Percentiles rank a stretch among this genome's conserved stretches.
Conservation (phyloP, 1,284 basidiomycete species). For the Coniophora puteana region DNA sequence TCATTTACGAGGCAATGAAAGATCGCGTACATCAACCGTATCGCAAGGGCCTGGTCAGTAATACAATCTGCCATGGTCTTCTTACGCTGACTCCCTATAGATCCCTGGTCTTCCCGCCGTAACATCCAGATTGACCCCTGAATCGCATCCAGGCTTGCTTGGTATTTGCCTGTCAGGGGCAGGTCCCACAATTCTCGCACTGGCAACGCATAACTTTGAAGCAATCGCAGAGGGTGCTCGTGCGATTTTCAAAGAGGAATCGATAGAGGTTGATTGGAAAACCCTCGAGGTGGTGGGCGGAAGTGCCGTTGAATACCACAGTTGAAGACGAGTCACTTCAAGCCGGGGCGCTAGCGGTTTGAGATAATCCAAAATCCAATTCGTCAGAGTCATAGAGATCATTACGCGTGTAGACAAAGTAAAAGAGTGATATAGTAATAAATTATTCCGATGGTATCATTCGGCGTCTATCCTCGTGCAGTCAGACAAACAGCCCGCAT, state of each 20-base stretch:
- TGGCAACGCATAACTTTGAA: conserved; percentile 87
- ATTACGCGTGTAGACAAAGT: neutral
- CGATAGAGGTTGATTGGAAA: conserved; percentile 83
- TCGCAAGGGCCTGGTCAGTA: conserved; percentile 75
- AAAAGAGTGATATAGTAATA: too few relatives aligned
- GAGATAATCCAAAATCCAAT: neutral
- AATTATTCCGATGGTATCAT: conserved; percentile 4
- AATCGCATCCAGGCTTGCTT: conserved; percentile 87
- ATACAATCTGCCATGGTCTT: conserved; percentile 2
- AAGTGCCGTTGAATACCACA: conserved; percentile 26
- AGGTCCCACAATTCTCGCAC: conserved; percentile 94
- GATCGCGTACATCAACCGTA: conserved; percentile 98
- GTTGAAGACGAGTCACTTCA: too few relatives aligned
- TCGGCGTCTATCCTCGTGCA: conserved; percentile 48
- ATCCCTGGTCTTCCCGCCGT: conserved; percentile 95
- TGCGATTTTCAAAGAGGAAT: conserved; percentile 66
- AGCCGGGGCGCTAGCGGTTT: neutral
- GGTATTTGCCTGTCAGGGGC: conserved; percentile 98
- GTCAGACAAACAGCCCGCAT: conserved; percentile 83
- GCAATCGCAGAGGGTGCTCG: conserved; percentile 80
- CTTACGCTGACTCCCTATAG: conserved; percentile 35
- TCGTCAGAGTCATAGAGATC: neutral
- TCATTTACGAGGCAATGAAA: conserved; percentile 99
- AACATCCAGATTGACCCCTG: conserved; percentile 83
- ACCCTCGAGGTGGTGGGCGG: conserved; percentile 65